A percentile compares a stretch with the other conserved stretches of the same genome.
Conservation (phyloP, 495 filamentous ascomycete species). For the Aspergillus indologenus region DNA sequence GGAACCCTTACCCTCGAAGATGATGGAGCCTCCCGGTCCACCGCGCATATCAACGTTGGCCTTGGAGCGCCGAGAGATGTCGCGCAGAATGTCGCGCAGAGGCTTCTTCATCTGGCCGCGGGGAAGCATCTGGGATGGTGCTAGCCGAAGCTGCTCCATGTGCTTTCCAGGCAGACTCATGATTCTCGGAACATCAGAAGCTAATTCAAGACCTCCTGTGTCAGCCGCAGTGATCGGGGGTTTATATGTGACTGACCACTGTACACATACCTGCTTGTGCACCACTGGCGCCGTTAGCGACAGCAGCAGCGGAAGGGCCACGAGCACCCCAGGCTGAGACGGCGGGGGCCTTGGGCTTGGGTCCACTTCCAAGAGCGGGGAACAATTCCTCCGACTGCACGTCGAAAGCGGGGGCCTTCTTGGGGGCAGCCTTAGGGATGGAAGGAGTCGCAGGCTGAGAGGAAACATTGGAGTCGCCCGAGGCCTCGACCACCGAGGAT, state of each 20-base stretch:
- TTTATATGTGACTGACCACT: background rate
- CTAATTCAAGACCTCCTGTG: constrained; percentile 8
- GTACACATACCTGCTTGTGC: constrained; percentile 42
- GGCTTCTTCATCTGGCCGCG: constrained; percentile 77
- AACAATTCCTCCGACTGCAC: constrained; percentile 86
- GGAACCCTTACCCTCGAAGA: constrained; percentile 79
- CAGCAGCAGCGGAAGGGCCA: constrained; percentile 54
- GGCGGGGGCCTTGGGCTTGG: constrained; percentile 58
- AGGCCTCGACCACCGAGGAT: constrained; percentile 40
- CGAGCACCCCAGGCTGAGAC: constrained; percentile 67
- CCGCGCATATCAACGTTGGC: constrained; percentile 74
- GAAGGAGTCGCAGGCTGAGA: constrained; percentile 23
- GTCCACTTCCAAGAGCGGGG: constrained; percentile 75
- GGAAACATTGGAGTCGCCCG: constrained; percentile 23
- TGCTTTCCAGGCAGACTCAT: constrained; percentile 76
- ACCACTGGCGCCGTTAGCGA: constrained; percentile 57
- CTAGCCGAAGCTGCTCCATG: constrained; percentile 68
- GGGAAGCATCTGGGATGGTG: constrained; percentile 67
- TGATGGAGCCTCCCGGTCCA: constrained; percentile 61
- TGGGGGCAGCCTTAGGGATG: constrained; percentile 38
- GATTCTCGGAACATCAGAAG: constrained; percentile 48
- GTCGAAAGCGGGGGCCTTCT: constrained; percentile 57
- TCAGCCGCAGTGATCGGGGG: background rate
- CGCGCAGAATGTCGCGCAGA: constrained; percentile 73
- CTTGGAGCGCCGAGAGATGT: constrained; percentile 84